Evolutionary conservation across 108 stramenopile species (phyloP), one percentile per base, ranked within the genome.

Genomic region (Cyclotella cryptica): DNA sequence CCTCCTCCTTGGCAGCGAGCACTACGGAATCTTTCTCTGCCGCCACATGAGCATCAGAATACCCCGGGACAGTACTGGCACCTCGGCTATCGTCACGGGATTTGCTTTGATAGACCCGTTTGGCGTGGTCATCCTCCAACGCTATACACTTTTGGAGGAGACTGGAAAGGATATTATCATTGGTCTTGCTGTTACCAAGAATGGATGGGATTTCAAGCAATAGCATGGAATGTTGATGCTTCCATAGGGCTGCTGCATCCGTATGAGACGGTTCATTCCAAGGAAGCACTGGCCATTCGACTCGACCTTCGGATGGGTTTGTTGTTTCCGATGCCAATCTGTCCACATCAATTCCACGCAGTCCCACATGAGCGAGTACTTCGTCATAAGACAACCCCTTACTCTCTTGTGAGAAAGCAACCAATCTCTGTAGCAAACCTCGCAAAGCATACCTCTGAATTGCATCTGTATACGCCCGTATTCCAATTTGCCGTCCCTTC

Each of bases 51-150:
- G 69, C 71, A 29, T 84, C 84, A 15, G 66, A 66, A 66, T 95
- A 95, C 10, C 89, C 87, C 14, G 96, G 96, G 61, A 97, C 84
- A 5, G 89, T 92, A 28, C 76, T 69, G 26, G 82, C 84, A 19
- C 96, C 96, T n/a, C 94, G 81, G 19, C 19, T 46, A 53, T 97
- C 96, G 63, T 97, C 96, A 55, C 93, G 85, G 29, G 83, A 49
- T 55, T 97, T 97, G 66, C 88, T 84, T 42, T 84, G 66, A 66
- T 78, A 81, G 15, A 96, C 88, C 4, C 82, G 81, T 28, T 65
- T 61, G 13, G 91, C 90, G 64, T 89, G 82, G 46, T 89, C 85
- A 15, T 87, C 52, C 57, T 96, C 92, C 39, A 96, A 53, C 22
- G 76, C 68, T 22, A 87, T 74, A 18, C 90, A 77, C 59, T 81